phyloP scores from a whole-genome alignment of 2,329 filamentous ascomycete species.

The Trichoderma polysporum region DNA sequence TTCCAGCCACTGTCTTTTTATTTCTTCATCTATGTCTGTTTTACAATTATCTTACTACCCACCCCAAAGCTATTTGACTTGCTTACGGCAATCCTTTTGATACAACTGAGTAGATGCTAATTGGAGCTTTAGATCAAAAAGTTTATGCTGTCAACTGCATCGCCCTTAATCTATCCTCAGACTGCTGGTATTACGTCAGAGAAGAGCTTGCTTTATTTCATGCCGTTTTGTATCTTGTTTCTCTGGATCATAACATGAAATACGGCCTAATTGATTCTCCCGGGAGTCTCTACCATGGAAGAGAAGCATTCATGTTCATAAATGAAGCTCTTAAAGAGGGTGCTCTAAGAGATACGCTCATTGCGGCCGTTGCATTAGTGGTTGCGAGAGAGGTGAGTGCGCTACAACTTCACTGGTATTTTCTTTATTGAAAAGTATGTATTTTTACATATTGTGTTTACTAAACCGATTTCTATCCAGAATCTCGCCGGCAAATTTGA shows the following conservation, averaged over 20 bases:
- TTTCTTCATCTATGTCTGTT: background rate
- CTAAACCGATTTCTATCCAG: background rate
- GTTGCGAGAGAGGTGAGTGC: background rate
- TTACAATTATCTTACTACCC: background rate
- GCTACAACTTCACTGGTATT: background rate
- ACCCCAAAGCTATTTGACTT: background rate
- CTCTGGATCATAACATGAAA: conserved; percentile 6
- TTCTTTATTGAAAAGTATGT: background rate
- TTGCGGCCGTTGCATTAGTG: background rate
- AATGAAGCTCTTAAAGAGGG: background rate
- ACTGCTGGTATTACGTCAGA: conserved; percentile 2
- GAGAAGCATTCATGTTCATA: conserved; percentile 9
- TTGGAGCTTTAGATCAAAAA: background rate
- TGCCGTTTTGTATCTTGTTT: conserved; percentile 6
- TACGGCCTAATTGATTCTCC: conserved; percentile 1
- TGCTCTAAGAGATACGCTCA: background rate
- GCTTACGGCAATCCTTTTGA: background rate
- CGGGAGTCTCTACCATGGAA: background rate
- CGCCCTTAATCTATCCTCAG: background rate
- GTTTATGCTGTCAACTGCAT: background rate
- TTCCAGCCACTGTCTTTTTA: background rate
- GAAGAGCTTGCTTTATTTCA: conserved; percentile 6
- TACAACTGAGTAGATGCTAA: background rate
- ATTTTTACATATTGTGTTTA: background rate
- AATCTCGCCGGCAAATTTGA: conserved; percentile 11